Evolutionary conservation across 495 filamentous ascomycete genomes (phyloP).

Genomic region (Neurospora sp.): DNA sequence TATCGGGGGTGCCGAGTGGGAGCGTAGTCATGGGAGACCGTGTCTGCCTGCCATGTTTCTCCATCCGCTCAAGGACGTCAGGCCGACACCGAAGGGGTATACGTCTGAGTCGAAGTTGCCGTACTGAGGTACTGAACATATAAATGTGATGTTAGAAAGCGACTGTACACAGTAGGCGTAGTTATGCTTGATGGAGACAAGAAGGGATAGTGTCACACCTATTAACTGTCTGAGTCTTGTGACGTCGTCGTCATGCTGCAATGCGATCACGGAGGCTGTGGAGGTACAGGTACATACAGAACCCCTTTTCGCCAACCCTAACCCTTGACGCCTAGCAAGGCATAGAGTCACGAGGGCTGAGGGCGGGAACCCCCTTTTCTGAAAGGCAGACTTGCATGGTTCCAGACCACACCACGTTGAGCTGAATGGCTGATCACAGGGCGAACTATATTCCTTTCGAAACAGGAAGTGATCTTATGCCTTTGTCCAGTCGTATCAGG

Average conservation of each 20-base stretch:
- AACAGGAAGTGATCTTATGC: not conserved
- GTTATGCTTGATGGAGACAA: not conserved
- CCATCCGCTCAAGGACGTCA: constrained; percentile 44
- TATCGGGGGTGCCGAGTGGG: constrained; percentile 43
- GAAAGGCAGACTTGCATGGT: not conserved
- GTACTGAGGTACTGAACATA: constrained; percentile 9
- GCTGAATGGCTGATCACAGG: not conserved
- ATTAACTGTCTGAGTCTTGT: no score
- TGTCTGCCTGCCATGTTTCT: constrained; percentile 48
- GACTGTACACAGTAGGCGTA: not conserved
- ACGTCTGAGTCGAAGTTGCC: constrained; percentile 18
- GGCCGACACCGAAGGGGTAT: constrained; percentile 30
- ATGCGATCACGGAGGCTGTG: no score
- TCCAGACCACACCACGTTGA: not conserved
- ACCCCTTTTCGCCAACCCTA: not conserved
- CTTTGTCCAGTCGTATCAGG: not conserved
- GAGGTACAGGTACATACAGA: no score
- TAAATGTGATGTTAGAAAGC: not conserved
- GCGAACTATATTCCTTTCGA: not conserved
- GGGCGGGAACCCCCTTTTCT: not conserved
- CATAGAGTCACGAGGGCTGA: not conserved
- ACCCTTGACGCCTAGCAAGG: not conserved
- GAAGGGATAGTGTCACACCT: no score
- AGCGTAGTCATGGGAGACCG: constrained; percentile 37
- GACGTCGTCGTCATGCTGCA: not conserved